Base-by-base conservation (phyloP, 148 eudicot species). In the Rheum nobile region DNA sequence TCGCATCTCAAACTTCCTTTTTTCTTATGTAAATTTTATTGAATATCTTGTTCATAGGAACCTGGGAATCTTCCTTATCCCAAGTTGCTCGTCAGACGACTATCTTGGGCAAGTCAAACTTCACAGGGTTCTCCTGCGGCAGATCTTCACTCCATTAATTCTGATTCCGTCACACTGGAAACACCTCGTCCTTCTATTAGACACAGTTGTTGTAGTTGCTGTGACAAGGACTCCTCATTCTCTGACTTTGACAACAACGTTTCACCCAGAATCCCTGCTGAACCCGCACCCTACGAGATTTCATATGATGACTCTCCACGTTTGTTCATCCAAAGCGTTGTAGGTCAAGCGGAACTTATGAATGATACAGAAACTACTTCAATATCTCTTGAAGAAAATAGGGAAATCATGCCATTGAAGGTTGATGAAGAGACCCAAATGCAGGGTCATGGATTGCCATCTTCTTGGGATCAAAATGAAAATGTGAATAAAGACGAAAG, bases 191-290 rank as follows among this genome's bases (percentile, higher is more conserved):
- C 77, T 74, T 86, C 93, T 68, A 76, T 63, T 26, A 83, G 80
- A 75, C 94, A 79, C 55, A 87, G 96, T 72, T 77, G 73, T 21
- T 77, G 75, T 19, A 82, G 83, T 75, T 86, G 88, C 75, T 86
- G 85, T 74, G 90, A 90, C 11, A 89, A 84, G 75, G 80, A 83
- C 70, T 80, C 80, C 71, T 70, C 82, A 59, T 72, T 75, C 63
- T 84, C 89, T 11, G 89, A 86, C 73, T 80, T 75, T 70, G 88
- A 87, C 24, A 86, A 85, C 74, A 81, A 80, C 68, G 71, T 76
- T 52, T 71, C 46, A 72, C 84, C 82, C 21, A 71, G 63, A 54
- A 76, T 73, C 76, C 75, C 84, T 42, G 72, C 83, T 81, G 77
- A 84, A 26, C 71, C 71, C 44, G 69, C 69, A 44, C 75, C 78